phyloP scores from a whole-genome alignment of 1,139 yeast genomes.

The Debaryomyces singareniensis region DNA sequence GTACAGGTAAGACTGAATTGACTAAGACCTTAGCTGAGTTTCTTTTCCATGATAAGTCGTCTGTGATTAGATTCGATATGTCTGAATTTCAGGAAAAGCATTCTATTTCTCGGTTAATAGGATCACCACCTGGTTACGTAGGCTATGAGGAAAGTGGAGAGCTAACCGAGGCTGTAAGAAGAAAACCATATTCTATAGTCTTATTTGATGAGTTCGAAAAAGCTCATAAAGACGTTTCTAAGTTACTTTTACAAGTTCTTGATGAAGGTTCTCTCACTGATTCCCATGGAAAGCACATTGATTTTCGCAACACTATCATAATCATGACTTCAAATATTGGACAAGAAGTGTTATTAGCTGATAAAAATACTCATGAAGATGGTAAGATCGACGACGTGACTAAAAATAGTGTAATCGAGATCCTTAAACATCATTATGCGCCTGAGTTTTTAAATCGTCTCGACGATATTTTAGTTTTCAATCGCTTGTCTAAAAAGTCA shows the following conservation, averaged over 20 bases:
- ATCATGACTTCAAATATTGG: constrained; percentile 98
- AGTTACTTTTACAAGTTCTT: constrained; percentile 79
- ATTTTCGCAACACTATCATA: constrained; percentile 88
- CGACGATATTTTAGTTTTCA: constrained; percentile 86
- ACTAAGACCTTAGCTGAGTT: constrained; percentile 91
- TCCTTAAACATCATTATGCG: constrained; percentile 69
- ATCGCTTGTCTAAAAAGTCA: constrained; percentile 72
- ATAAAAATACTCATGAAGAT: constrained; percentile 34
- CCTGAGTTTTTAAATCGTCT: constrained; percentile 94
- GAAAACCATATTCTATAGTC: constrained; percentile 91
- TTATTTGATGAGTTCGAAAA: constrained; percentile 95
- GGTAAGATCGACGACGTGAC: constrained; percentile 45
- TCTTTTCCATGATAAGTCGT: constrained; percentile 77
- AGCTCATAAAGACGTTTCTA: constrained; percentile 91
- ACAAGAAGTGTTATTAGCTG: constrained; percentile 75
- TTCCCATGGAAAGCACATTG: constrained; percentile 89
- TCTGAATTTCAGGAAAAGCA: constrained; percentile 96
- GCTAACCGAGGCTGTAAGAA: constrained; percentile 88
- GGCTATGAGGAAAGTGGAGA: constrained; percentile 96
- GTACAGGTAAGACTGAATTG: constrained; percentile 95
- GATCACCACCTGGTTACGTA: constrained; percentile 98
- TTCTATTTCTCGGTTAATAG: constrained; percentile 81
- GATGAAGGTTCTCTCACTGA: constrained; percentile 95
- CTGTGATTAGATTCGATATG: constrained; percentile 92
- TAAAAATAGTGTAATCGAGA: constrained; percentile 54